A percentile compares a stretch with the other conserved stretches of the same genome.
Evolutionary conservation across 148 eudicot genomes (phyloP).

Genomic region (Nyssa sinensis): DNA sequence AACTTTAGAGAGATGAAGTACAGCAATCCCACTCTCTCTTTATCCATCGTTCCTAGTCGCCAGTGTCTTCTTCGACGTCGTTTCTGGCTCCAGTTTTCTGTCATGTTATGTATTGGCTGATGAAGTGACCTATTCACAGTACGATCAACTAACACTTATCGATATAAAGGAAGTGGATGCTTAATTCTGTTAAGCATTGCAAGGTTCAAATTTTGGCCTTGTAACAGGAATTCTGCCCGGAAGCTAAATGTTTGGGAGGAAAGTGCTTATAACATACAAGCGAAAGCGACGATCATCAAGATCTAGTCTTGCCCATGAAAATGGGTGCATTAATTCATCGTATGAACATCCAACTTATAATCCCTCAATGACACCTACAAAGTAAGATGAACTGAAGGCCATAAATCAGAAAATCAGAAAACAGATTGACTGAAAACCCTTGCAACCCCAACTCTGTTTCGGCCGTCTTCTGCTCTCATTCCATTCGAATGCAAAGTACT

Average conservation of each 20-base stretch:
- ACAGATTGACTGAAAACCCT: no score
- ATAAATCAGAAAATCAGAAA: no score
- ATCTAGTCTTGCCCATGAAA: no score
- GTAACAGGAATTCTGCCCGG: not conserved
- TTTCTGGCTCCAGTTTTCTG: not conserved
- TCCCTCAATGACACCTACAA: no score
- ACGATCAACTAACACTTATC: not conserved
- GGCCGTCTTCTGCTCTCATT: no score
- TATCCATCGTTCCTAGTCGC: not conserved
- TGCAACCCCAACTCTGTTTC: no score
- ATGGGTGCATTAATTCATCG: no score
- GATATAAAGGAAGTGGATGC: not conserved
- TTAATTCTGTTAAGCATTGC: not conserved
- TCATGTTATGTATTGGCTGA: not conserved
- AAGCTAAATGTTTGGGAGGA: constrained; percentile 35
- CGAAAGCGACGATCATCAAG: constrained; percentile 94
- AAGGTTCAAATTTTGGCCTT: not conserved
- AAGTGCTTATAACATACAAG: constrained; percentile 65
- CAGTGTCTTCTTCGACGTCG: not conserved
- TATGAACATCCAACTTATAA: no score
- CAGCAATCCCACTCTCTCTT: not conserved
- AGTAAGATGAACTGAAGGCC: no score
- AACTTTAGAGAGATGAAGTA: not conserved
- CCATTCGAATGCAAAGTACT: no score
- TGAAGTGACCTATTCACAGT: not conserved